These are phyloP conservation scores for Alternaria solani DNA, from an alignment of 2,329 filamentous ascomycete species.

Conservation along the genomic window DNA sequence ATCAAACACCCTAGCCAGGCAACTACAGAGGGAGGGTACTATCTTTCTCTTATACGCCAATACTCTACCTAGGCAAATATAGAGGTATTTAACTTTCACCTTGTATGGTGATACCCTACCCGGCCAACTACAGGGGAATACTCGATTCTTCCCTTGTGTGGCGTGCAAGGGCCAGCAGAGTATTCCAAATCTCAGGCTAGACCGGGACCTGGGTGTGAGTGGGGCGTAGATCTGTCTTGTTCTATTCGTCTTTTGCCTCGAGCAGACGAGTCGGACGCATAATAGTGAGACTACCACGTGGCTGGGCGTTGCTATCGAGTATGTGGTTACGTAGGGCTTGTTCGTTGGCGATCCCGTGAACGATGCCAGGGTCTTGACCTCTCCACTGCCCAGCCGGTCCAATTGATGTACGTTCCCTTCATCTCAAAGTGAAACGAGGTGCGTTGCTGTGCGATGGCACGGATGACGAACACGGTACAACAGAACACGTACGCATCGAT, in stretches of 20 bases:
- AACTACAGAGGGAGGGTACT: no score
- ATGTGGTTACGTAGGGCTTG: background rate
- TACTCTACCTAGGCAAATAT: no score
- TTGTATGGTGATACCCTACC: no score
- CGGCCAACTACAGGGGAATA: no score
- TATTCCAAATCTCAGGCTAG: background rate
- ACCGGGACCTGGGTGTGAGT: background rate
- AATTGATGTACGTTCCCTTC: background rate
- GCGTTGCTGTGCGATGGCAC: background rate
- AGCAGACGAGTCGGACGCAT: background rate
- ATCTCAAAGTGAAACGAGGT: background rate
- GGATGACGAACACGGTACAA: background rate
- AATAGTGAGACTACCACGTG: background rate
- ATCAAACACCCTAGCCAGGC: no score
- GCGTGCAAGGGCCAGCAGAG: background rate
- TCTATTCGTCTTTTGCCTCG: conserved; percentile 1
- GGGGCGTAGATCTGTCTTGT: background rate
- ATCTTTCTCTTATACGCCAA: no score
- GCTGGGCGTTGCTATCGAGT: background rate
- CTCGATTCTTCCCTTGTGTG: no score
- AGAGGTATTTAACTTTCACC: no score
- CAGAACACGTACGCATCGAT: background rate
- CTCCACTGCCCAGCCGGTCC: background rate
- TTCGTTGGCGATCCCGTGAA: background rate
- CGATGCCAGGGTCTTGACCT: conserved; percentile 1